Conservation (phyloP, 352 stramenopile species). For the Phytophthora palmivora region DNA sequence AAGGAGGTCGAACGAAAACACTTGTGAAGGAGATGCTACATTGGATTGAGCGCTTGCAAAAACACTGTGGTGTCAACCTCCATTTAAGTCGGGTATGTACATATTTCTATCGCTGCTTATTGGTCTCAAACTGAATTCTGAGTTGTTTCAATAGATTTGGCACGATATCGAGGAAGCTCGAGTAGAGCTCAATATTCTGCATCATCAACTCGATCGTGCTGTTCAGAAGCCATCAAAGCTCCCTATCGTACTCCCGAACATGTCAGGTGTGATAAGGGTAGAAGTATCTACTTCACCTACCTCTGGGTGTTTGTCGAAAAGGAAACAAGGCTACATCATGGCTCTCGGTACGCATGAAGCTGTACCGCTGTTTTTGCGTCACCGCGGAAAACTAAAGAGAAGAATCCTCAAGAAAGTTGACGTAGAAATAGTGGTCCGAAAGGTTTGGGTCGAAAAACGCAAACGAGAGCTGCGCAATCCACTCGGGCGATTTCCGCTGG, state of each 20-base stretch:
- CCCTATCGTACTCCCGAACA: constrained; percentile 13
- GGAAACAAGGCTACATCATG: constrained; percentile 70
- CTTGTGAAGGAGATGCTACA: constrained; percentile 79
- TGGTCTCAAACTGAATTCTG: background rate
- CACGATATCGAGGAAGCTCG: constrained; percentile 81
- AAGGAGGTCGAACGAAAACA: constrained; percentile 39
- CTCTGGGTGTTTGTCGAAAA: constrained; percentile 35
- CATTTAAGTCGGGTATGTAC: constrained; percentile 66
- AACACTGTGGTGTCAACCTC: constrained; percentile 80
- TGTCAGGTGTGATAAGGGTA: constrained; percentile 22
- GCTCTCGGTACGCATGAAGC: constrained; percentile 63
- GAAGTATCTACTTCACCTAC: constrained; percentile 9
- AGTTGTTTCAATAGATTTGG: constrained; percentile 57
- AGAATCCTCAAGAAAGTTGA: constrained; percentile 71
- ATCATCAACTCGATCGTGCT: constrained; percentile 65
- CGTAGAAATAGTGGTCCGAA: constrained; percentile 70
- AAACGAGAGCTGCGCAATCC: constrained; percentile 71
- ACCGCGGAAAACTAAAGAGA: constrained; percentile 75
- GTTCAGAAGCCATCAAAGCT: constrained; percentile 39
- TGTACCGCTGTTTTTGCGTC: constrained; percentile 73
- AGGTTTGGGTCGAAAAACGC: constrained; percentile 79
- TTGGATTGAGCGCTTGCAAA: constrained; percentile 84
- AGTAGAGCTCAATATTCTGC: constrained; percentile 77
- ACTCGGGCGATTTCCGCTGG: constrained; percentile 47
- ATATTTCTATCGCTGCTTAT: background rate